Evolutionary conservation across 2,329 filamentous ascomycete genomes (phyloP), one percentile per base, ranked within the genome.

Genomic region (Aureobasidium sp.): DNA sequence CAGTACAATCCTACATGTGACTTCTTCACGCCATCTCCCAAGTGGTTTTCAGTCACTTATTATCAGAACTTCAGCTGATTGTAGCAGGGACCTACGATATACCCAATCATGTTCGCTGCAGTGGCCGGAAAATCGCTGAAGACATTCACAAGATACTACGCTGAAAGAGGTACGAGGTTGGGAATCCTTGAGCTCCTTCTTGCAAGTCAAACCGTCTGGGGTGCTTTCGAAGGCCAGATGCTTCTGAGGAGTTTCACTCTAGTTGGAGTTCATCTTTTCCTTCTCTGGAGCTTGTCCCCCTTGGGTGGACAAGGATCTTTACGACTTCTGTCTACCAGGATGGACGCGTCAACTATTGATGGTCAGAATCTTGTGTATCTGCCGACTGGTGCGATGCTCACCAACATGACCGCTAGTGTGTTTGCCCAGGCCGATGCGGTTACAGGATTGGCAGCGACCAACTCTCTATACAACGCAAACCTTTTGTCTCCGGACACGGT

Each of bases 181-280:
- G 62, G 65, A 27, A 64, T 60, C 3, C 52, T 70, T 0, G 68
- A 70, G 37, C 45, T 67, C 0, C 59, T 69, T 0, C 65, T 68
- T 61, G 66, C 65, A 0, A 68, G 67, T 16, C 67, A 68, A 19
- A 68, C 67, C 0, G 65, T 70, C 0, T 70, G 66, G 65, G 66
- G 66, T 0, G 66, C 66, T 0, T 16, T 69, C 7, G 66, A 69
- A 35, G 67, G 63, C 19, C 66, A 68, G 38, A 8, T 70, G 0
- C 30, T 63, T 0, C 63, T 69, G 59, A 61, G 59, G 14, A 45
- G 60, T 0, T 24, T 69, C 0, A 68, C 65, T 1, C 0, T 68
- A 0, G 62, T 69, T 11, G 67, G 67, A 0, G 60, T 45, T 0
- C 64, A 66, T 22, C 50, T 70, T 0, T 47, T 69, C 0, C 63